These are phyloP conservation scores for Bryoerythrophyllum caledonicum DNA, from an alignment of 225 moss, liverwort and hornwort species.

Conservation along the genomic window DNA sequence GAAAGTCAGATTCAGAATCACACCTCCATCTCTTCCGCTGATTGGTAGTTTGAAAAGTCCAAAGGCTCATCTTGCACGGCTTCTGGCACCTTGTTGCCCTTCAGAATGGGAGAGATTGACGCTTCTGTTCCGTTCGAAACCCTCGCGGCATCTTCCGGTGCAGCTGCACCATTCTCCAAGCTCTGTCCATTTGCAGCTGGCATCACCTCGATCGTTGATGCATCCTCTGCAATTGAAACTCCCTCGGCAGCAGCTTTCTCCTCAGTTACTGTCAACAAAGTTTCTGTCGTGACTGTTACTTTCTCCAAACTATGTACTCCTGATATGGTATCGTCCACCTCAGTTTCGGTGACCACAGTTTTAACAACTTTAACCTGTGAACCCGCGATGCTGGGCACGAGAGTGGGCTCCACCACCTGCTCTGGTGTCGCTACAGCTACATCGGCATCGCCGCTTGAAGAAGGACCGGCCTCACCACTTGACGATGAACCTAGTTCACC, in stretches of 20 bases:
- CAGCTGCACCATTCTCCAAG: conserved; percentile 8
- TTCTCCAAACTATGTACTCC: conserved; percentile 26
- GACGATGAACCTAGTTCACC: background rate
- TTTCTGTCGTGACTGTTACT: conserved; percentile 27
- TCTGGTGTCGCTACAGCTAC: conserved; percentile 50
- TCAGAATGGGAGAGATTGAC: conserved; percentile 2
- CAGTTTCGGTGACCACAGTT: conserved; percentile 24
- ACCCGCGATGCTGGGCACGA: conserved; percentile 30
- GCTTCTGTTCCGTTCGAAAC: conserved; percentile 12
- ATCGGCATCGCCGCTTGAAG: conserved; percentile 17
- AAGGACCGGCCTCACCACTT: conserved; percentile 4
- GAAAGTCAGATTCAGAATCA: background rate
- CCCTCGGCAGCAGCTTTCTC: background rate
- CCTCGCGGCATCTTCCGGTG: conserved; percentile 13
- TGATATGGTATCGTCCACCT: conserved; percentile 15
- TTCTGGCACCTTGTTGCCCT: conserved; percentile 5
- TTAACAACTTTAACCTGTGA: conserved; percentile 27
- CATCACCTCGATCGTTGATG: conserved; percentile 5
- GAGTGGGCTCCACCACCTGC: conserved; percentile 43
- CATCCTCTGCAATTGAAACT: conserved; percentile 12
- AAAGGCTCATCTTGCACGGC: conserved; percentile 31
- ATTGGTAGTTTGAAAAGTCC: conserved; percentile 44
- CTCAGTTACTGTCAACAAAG: conserved; percentile 7
- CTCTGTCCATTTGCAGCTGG: conserved; percentile 11
- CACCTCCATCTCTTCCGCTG: conserved; percentile 59